phyloP scores from a whole-genome alignment of 768 basidiomycete genomes.

The Leccinum subtestaceum region DNA sequence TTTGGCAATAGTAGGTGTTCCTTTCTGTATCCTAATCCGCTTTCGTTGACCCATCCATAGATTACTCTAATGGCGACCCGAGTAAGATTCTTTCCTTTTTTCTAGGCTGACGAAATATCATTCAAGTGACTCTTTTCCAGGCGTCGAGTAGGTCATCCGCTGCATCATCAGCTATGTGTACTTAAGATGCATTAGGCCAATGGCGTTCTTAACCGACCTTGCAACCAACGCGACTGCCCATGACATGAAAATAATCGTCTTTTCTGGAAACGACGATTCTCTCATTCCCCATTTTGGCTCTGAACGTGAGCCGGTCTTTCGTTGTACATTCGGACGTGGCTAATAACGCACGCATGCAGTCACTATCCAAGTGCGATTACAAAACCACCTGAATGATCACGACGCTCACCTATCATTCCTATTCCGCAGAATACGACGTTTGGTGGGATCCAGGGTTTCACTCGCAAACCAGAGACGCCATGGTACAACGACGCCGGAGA shows the following conservation, averaged over 20 bases:
- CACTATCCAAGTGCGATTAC: constrained; percentile 48
- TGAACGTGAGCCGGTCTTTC: constrained; percentile 43
- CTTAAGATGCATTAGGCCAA: constrained; percentile 43
- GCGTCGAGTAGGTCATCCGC: constrained; percentile 31
- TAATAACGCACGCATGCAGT: constrained; percentile 35
- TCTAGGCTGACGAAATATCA: not conserved
- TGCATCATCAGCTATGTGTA: not conserved
- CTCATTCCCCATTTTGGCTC: constrained; percentile 62
- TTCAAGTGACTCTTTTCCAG: constrained; percentile 16
- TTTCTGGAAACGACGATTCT: constrained; percentile 68
- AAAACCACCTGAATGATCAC: not conserved
- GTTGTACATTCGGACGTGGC: not conserved
- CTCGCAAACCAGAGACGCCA: constrained; percentile 61
- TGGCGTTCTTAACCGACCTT: constrained; percentile 62
- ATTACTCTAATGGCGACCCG: constrained; percentile 24
- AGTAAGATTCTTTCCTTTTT: constrained; percentile 25
- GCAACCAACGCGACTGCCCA: constrained; percentile 59
- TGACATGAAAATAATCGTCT: constrained; percentile 53
- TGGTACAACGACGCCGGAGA: constrained; percentile 60
- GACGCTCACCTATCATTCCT: not conserved
- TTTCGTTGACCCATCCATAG: constrained; percentile 13
- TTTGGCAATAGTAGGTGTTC: constrained; percentile 31
- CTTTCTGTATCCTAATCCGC: too few species aligned
- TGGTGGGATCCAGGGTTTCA: constrained; percentile 74
- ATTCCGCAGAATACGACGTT: constrained; percentile 67